A percentile compares a stretch with the other conserved stretches of the same genome.
phyloP scores from a whole-genome alignment of 1,139 yeast species.

The Candida sp. region DNA sequence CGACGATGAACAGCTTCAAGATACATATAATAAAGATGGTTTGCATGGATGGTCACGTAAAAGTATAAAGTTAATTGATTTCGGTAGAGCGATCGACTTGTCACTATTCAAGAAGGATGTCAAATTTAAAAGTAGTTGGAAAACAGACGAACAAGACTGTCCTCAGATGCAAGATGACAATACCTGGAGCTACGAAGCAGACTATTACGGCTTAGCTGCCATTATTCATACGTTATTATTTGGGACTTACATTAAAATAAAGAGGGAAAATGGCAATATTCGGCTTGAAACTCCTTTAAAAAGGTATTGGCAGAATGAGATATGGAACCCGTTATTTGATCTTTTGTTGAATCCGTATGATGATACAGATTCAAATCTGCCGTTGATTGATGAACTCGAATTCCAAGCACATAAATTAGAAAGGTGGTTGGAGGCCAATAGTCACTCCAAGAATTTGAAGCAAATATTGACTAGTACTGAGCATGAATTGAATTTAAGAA shows the following conservation, averaged over 20 bases:
- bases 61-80: slow-evolving; percentile 72
- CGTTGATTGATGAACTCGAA: slow-evolving; percentile 37
- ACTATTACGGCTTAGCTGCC: slow-evolving; percentile 81
- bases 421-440: slow-evolving; percentile 30
- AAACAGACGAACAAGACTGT: slow-evolving; percentile 71
- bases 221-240: slow-evolving; percentile 70
- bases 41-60: slow-evolving; percentile 47
- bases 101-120: slow-evolving; percentile 46
- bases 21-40: slow-evolving; percentile 29
- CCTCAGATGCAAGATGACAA: slow-evolving; percentile 60
- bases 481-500: slow-evolving; percentile 12
- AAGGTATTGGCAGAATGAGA: slow-evolving; percentile 70
- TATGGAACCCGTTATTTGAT: slow-evolving; percentile 73
- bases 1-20: slow-evolving; percentile 16
- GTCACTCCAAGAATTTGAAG: slow-evolving; percentile 13
- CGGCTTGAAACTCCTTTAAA: slow-evolving; percentile 48
- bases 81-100: slow-evolving; percentile 80
- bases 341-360: slow-evolving; percentile 57
- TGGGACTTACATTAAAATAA: slow-evolving; percentile 58
- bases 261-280: slow-evolving; percentile 21
- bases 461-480: slow-evolving; percentile 14
- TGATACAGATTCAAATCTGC: slow-evolving; percentile 19
- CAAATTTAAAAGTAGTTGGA: slow-evolving; percentile 61
- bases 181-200: slow-evolving; percentile 81
- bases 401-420: slow-evolving; percentile 42